A percentile compares a stretch with the other conserved stretches of the same genome.
Conservation (phyloP, 352 stramenopile species). For the Pilasporangium apinafurcum region DNA sequence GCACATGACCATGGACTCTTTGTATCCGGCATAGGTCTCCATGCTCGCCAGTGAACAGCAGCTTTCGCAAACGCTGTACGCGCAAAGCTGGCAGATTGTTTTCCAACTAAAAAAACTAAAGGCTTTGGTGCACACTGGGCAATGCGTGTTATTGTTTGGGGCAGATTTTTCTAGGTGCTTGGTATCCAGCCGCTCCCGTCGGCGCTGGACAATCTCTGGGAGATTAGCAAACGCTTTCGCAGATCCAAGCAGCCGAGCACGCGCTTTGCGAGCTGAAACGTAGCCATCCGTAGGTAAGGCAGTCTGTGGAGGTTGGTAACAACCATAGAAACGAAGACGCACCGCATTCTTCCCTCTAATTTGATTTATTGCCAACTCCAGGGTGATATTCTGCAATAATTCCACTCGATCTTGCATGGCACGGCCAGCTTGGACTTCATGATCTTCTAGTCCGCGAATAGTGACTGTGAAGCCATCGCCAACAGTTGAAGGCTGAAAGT, state of each 20-base stretch:
- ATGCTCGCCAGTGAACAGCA: conserved; percentile 34
- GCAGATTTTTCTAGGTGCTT: conserved; percentile 9
- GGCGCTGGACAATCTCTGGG: conserved; percentile 18
- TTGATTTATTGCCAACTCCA: conserved; percentile 20
- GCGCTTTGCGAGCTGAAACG: conserved; percentile 14
- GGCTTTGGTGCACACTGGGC: conserved; percentile 36
- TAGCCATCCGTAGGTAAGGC: conserved; percentile 2
- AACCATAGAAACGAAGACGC: conserved; percentile 29
- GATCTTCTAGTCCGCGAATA: conserved; percentile 16
- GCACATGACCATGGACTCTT: conserved; percentile 23
- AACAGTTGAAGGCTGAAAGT: conserved; percentile 12
- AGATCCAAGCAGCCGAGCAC: conserved; percentile 12
- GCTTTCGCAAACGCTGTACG: conserved; percentile 34
- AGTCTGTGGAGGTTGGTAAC: no score
- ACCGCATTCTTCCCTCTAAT: conserved; percentile 4
- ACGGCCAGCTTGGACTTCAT: conserved; percentile 23
- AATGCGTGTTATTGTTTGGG: conserved; percentile 25
- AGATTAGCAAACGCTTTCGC: conserved; percentile 18
- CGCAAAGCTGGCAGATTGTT: conserved; percentile 32
- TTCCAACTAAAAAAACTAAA: conserved; percentile 23
- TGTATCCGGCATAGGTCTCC: conserved; percentile 27
- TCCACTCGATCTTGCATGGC: conserved; percentile 20
- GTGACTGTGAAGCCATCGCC: conserved; percentile 19
- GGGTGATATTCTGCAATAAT: conserved; percentile 27
- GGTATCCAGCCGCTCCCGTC: conserved; percentile 23